Conservation (phyloP, 2,329 filamentous ascomycete species). For the Fusarium redolens region DNA sequence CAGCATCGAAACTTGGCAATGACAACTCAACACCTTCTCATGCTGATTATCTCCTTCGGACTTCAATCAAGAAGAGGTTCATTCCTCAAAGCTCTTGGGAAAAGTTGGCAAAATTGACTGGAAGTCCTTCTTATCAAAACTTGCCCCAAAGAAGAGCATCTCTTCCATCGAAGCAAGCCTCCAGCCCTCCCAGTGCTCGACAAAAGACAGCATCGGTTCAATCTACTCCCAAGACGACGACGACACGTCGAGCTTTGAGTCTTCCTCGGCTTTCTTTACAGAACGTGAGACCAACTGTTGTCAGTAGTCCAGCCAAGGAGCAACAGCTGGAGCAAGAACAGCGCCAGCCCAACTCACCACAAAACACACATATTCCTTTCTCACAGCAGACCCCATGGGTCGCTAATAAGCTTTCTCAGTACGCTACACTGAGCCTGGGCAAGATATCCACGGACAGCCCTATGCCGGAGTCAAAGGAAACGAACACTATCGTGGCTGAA, state of each 20-base stretch:
- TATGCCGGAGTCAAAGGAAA: neutral
- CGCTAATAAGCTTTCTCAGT: conserved; percentile 34
- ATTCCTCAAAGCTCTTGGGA: conserved; percentile 44
- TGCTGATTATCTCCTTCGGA: conserved; percentile 36
- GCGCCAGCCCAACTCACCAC: neutral
- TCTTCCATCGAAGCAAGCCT: neutral
- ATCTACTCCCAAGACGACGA: neutral
- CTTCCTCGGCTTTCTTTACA: neutral
- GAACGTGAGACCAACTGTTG: neutral
- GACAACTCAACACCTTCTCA: neutral
- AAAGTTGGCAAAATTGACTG: conserved; percentile 27
- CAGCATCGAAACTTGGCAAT: neutral
- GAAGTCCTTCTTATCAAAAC: neutral
- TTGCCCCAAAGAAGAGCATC: neutral
- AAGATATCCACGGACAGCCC: neutral
- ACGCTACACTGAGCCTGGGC: conserved; percentile 14
- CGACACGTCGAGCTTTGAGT: neutral
- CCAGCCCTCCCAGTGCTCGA: neutral
- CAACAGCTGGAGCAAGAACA: neutral
- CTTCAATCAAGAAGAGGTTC: conserved; percentile 38
- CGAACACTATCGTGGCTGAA: neutral
- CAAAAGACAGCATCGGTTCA: neutral
- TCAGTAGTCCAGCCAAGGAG: neutral
- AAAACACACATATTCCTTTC: conserved; percentile 12
- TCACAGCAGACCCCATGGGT: conserved; percentile 46